Percentiles rank a stretch among this genome's conserved stretches.
These are phyloP conservation scores for Boletus tylopilopsis DNA, from an alignment of 768 basidiomycete species.

Conservation along the genomic window DNA sequence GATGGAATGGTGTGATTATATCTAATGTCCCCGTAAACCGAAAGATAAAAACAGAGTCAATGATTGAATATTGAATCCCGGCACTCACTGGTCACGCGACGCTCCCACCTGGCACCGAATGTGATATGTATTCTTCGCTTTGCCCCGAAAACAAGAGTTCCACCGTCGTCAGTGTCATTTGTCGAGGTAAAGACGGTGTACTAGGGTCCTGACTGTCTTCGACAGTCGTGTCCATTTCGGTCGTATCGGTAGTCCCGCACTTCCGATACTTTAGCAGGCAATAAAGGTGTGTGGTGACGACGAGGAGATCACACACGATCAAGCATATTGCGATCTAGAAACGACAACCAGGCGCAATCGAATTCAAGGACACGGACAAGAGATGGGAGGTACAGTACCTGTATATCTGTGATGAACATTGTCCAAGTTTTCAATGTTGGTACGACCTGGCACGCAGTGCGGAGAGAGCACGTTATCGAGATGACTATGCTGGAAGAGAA, in stretches of 20 bases:
- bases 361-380: background rate
- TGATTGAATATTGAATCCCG: no score
- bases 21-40: background rate
- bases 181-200: background rate
- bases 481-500: constrained; percentile 5
- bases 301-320: constrained; percentile 22
- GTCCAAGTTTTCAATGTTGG: background rate
- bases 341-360: no score
- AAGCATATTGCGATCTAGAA: constrained; percentile 14
- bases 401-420: background rate
- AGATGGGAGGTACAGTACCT: constrained; percentile 3
- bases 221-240: background rate
- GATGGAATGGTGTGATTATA: no score
- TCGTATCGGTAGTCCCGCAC: background rate
- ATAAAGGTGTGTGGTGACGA: constrained; percentile 25
- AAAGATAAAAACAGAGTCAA: no score
- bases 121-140: background rate
- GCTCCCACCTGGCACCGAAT: no score
- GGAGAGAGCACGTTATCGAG: background rate
- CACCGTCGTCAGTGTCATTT: constrained; percentile 13
- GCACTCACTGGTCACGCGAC: background rate
- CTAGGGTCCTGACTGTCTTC: background rate
- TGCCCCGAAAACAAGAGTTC: constrained; percentile 2
- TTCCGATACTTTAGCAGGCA: constrained; percentile 9
- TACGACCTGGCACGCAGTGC: background rate